Conservation (phyloP, 2,329 filamentous ascomycete genomes). For the Byssoonygena ceratinophila region DNA sequence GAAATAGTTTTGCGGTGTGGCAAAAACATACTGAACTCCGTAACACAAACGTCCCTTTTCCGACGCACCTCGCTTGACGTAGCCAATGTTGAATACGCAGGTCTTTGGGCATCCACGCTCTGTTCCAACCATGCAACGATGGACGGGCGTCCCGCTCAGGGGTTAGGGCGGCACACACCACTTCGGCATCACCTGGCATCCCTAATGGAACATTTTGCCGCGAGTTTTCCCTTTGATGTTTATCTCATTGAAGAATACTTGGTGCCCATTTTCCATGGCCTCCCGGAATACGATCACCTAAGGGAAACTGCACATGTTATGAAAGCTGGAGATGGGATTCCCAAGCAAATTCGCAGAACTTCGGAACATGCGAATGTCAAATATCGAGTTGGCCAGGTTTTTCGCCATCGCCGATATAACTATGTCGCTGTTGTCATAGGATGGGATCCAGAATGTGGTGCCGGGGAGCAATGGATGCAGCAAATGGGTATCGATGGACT, state of each 20-base stretch:
- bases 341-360: constrained; percentile 37
- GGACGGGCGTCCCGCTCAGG: constrained; percentile 8
- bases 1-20: constrained; percentile 65
- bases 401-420: constrained; percentile 67
- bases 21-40: constrained; percentile 68
- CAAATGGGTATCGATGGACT: constrained; percentile 53
- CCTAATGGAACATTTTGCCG: constrained; percentile 54
- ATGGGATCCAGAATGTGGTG: constrained; percentile 59
- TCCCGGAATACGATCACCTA: constrained; percentile 46
- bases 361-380: constrained; percentile 40
- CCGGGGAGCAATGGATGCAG: constrained; percentile 52
- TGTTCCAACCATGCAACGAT: constrained; percentile 32
- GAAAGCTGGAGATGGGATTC: constrained; percentile 46
- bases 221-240: constrained; percentile 59
- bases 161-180: constrained; percentile 34
- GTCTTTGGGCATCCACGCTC: constrained; percentile 59
- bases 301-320: constrained; percentile 46
- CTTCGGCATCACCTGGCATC: constrained; percentile 54
- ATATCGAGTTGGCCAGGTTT: constrained; percentile 71
- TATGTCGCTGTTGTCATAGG: constrained; percentile 77
- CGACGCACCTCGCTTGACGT: constrained; percentile 40
- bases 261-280: constrained; percentile 47
- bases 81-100: constrained; percentile 57
- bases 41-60: constrained; percentile 43
- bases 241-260: constrained; percentile 60